Evolutionary conservation across 83 land plant species (phyloP).

Genomic region (Diphasiastrum complanatum): DNA sequence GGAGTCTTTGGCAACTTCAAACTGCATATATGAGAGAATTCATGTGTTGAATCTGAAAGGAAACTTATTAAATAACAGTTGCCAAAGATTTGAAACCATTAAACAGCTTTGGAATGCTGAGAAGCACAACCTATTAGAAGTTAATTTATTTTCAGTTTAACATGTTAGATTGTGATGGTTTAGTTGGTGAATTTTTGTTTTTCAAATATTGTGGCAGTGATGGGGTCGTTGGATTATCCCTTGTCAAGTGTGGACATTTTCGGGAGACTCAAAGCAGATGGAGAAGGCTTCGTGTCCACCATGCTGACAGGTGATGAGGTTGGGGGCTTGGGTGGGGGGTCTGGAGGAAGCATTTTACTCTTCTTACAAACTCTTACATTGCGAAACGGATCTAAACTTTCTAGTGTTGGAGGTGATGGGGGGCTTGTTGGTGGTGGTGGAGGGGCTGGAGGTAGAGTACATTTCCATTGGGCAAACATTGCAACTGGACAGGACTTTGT

Average conservation of each 20-base stretch:
- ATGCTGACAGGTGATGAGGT: neutral
- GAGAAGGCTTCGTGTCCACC: conserved; percentile 30
- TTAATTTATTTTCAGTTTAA: too few species aligned
- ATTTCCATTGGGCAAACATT: conserved; percentile 93
- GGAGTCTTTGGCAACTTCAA: too few species aligned
- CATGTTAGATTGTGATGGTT: too few species aligned
- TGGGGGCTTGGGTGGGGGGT: conserved; percentile 79
- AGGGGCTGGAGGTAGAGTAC: conserved; percentile 92
- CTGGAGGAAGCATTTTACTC: conserved; percentile 92
- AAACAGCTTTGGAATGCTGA: too few species aligned
- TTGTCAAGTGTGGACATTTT: conserved; percentile 56
- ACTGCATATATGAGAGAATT: too few species aligned
- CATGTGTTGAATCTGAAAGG: too few species aligned
- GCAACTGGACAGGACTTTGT: conserved; percentile 80
- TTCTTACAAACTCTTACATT: conserved; percentile 60
- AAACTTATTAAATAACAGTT: too few species aligned
- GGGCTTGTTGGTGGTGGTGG: conserved; percentile 74
- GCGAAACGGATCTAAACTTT: conserved; percentile 50
- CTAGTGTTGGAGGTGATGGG: conserved; percentile 81
- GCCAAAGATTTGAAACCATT: too few species aligned
- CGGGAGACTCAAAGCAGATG: conserved; percentile 69
- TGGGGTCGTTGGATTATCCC: conserved; percentile 86
- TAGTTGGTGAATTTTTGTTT: neutral
- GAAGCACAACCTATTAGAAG: too few species aligned
- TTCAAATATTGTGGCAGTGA: conserved; percentile 46